These are phyloP conservation scores for Polyporus arcularius DNA, from an alignment of 768 basidiomycete genomes.

Conservation along the genomic window DNA sequence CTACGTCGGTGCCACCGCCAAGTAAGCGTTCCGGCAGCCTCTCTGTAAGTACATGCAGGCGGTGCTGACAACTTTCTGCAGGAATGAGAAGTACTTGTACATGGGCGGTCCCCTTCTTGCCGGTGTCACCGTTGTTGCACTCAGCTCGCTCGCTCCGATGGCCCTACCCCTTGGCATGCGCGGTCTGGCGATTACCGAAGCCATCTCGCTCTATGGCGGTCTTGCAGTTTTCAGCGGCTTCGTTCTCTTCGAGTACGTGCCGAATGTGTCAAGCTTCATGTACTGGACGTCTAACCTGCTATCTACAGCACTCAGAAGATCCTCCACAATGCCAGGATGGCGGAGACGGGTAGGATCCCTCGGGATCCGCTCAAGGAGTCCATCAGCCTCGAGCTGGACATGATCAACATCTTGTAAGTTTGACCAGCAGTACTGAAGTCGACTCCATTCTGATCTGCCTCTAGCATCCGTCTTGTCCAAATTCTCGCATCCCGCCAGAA, in stretches of 20 bases:
- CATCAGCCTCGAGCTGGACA: conserved; percentile 77
- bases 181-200: conserved; percentile 72
- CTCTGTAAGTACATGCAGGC: neutral
- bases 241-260: conserved; percentile 78
- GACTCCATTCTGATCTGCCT: neutral
- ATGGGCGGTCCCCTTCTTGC: conserved; percentile 88
- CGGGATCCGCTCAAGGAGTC: conserved; percentile 80
- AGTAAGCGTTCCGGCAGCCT: conserved; percentile 38
- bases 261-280: neutral
- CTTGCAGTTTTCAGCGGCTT: conserved; percentile 87
- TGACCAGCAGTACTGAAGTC: neutral
- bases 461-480: conserved; percentile 78
- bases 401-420: conserved; percentile 86
- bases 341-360: conserved; percentile 63
- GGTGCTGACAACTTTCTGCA: conserved; percentile 9
- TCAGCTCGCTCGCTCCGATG: conserved; percentile 87
- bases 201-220: conserved; percentile 84
- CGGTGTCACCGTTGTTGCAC: conserved; percentile 85
- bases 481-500: conserved; percentile 71
- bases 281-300: neutral
- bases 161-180: conserved; percentile 83
- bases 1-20: conserved; percentile 88
- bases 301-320: conserved; percentile 78
- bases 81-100: conserved; percentile 80
- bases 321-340: conserved; percentile 71